Evolutionary conservation across 2,329 filamentous ascomycete species (phyloP), one percentile per base, ranked within the genome.

Genomic region (Diaporthe vexans): DNA sequence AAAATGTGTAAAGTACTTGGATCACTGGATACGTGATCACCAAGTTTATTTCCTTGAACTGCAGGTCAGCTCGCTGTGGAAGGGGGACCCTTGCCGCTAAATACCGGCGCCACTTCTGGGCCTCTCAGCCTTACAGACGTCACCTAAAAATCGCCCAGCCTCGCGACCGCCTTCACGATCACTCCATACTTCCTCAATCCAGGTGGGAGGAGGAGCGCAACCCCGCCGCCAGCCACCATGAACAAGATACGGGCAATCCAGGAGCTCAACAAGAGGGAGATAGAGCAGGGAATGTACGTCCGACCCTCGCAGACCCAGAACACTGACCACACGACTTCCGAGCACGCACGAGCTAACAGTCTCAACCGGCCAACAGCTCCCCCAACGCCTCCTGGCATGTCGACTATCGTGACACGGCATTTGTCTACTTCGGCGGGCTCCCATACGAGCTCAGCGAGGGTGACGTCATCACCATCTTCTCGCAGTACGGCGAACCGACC

Each of bases 401-500:
- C 82, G 97, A 99, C 86, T 99, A 98, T 85, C 94, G 95, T 85
- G 97, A 83, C 86, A 98, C 97, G 2, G 97, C 97, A 75, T 99
- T 96, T 83, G 87, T 99, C 82, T 98, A 98, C 87, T 95, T 99
- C 78, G 97, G 97, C 81, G 96, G 96, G 37, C 89, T 99, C 17
- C 95, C 95, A 4, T 97, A 94, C 84, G 94, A 97, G 80, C 89
- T 99, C 54, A 95, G 95, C 65, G 97, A 99, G 86, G 97, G 97
- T 84, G 97, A 99, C 84, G 90, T 99, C 76, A 91, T 98, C 78
- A 95, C 95, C 15, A 97, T 99, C 75, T 99, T 98, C 87, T 98
- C 95, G 9, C 97, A 99, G 83, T 99, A 93, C 81, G 97, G 97
- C 79, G 96, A 98, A 81, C 97, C 97, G 2, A 94, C 95, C 4